Base-by-base conservation (phyloP, 371 early-diverging fungal species). In the Mortierella sp. region DNA sequence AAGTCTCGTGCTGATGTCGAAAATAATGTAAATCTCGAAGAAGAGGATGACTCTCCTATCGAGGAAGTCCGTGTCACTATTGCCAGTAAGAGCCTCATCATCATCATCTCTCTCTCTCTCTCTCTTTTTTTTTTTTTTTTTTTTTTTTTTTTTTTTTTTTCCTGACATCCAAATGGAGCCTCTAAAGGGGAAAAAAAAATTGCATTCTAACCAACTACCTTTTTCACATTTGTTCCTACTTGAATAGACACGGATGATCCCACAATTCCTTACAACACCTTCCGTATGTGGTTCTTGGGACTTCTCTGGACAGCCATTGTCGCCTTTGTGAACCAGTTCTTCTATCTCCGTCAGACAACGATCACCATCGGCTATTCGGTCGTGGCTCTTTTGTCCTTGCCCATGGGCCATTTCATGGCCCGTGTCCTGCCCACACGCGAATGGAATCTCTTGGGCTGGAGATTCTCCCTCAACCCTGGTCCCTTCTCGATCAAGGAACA, bases 401-500 rank as follows among this genome's bases (percentile, higher is more conserved):
- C 93, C 0, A 2, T 90, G 21, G 94, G 91, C 21, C 89, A 88
- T 66, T 29, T 89, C 28, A 72, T 94, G 88, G 91, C 87, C 56
- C 67, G 74, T 47, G 64, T 85, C 3, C 82, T 92, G 26, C 90
- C 91, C 46, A 74, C 80, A 88, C 92, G 82, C 88, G 89, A 57
- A 89, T 88, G 12, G 81, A 90, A 45, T 84, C 91, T 48, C 83
- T 83, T 45, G 82, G 89, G 44, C 80, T 89, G 72, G 86, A 53
- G 26, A 25, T 86, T 37, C 68, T 83, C 60, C 57, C 83, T 91
- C 30, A 94, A 94, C 59, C 93, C 94, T 0, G 93, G 93, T 0
- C 89, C 89, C 0, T 94, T 94, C 81, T 86, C 85, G 62, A 85
- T 91, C 75, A 94, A 93, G 84, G 94, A 93, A 79, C 93, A 93